phyloP scores from a whole-genome alignment of 352 stramenopile species.

The Phytophthora pisi region DNA sequence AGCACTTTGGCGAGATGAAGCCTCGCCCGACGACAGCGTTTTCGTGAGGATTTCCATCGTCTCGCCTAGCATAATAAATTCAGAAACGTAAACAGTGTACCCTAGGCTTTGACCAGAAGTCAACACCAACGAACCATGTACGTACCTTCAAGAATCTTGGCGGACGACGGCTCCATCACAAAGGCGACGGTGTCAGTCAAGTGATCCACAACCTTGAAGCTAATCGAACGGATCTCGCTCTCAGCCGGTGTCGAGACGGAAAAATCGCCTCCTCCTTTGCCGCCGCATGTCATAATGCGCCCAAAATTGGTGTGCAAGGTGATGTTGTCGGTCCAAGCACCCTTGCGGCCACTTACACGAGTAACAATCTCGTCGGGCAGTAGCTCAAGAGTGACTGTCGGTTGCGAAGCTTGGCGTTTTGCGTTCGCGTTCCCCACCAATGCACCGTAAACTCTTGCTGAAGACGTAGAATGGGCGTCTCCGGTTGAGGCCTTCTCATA shows the following conservation, averaged over 20 bases:
- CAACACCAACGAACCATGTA: not conserved
- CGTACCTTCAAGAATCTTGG: constrained; percentile 32
- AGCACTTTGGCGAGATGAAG: constrained; percentile 29
- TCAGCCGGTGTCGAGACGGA: constrained; percentile 29
- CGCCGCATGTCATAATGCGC: constrained; percentile 56
- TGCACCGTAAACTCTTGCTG: constrained; percentile 25
- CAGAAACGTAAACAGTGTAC: not conserved
- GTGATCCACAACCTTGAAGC: constrained; percentile 71
- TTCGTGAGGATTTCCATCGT: constrained; percentile 29
- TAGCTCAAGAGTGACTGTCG: constrained; percentile 45
- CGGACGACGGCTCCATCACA: constrained; percentile 30
- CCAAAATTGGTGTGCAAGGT: constrained; percentile 72
- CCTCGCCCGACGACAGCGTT: constrained; percentile 20
- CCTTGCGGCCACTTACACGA: constrained; percentile 61
- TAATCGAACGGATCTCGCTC: constrained; percentile 65
- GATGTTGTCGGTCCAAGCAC: constrained; percentile 79
- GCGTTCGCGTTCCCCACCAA: constrained; percentile 61
- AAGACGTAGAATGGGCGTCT: not conserved
- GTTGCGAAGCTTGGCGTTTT: constrained; percentile 29
- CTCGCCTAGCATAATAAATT: constrained; percentile 22
- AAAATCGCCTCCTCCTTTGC: constrained; percentile 68
- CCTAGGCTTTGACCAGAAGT: not conserved
- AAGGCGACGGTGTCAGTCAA: constrained; percentile 64
- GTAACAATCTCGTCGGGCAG: constrained; percentile 57
- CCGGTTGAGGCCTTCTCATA: constrained; percentile 40